Percentiles rank a stretch among this genome's conserved stretches.
Evolutionary conservation across 2,329 filamentous ascomycete genomes (phyloP).

Genomic region (Aspergillus sp.): DNA sequence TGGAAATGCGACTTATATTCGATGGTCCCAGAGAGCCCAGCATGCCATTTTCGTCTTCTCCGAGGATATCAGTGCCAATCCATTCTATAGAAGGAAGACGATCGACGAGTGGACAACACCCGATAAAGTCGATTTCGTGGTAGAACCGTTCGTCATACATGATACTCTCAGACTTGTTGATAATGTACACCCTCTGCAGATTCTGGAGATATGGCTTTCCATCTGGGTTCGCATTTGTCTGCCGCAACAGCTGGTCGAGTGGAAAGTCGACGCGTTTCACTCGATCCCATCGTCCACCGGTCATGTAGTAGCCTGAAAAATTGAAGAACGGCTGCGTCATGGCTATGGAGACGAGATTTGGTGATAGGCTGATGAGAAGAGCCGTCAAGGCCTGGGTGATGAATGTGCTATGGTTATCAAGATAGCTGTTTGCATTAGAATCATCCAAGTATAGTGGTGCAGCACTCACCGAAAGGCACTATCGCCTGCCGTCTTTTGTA

Average conservation of each 20-base stretch:
- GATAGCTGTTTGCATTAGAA: not conserved
- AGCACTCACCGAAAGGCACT: not conserved
- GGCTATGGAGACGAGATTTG: constrained; percentile 10
- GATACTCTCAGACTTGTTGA: too few relatives aligned
- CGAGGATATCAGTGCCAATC: constrained; percentile 9
- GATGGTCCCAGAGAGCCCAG: constrained; percentile 1
- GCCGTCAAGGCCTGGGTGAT: constrained; percentile 15
- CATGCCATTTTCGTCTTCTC: constrained; percentile 1
- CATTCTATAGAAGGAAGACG: constrained; percentile 15
- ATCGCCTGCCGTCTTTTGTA: constrained; percentile 5
- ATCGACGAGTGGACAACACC: constrained; percentile 6
- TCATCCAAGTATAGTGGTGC: too few relatives aligned
- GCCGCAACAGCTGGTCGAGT: constrained; percentile 7
- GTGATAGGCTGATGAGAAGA: constrained; percentile 16
- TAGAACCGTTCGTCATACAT: not conserved
- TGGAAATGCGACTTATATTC: constrained; percentile 11
- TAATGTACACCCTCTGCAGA: constrained; percentile 2
- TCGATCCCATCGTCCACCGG: not conserved
- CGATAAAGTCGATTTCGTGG: constrained; percentile 8
- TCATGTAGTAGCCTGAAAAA: too few relatives aligned
- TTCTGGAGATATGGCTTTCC: constrained; percentile 8
- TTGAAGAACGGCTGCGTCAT: constrained; percentile 1
- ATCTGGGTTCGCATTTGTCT: constrained; percentile 2
- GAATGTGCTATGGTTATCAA: not conserved
- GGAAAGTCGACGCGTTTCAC: constrained; percentile 3